Conservation (phyloP, 768 basidiomycete genomes). For the Daedaleopsis nitida region DNA sequence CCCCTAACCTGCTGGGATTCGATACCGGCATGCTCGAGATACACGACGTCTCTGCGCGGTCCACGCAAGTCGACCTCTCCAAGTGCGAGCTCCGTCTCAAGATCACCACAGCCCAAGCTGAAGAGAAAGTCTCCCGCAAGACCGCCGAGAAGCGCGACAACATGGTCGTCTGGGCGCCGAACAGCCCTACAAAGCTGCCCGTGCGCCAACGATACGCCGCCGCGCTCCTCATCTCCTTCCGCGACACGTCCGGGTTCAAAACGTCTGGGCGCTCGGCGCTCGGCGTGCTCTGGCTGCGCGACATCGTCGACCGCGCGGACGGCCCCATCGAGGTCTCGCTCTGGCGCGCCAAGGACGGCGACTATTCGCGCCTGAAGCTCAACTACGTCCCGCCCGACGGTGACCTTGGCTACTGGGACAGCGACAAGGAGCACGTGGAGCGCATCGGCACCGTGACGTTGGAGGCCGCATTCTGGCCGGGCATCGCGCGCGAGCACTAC, state of each 20-base stretch:
- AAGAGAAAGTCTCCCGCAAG: conserved; percentile 43
- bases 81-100: conserved; percentile 45
- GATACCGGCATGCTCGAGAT: conserved; percentile 70
- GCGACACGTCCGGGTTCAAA: conserved; percentile 37
- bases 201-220: conserved; percentile 51
- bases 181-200: conserved; percentile 45
- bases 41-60: conserved; percentile 32
- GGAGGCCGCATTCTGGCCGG: conserved; percentile 31
- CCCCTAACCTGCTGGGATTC: conserved; percentile 62
- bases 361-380: conserved; percentile 33
- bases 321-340: conserved; percentile 48
- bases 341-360: conserved; percentile 29
- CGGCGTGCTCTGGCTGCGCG: conserved; percentile 56
- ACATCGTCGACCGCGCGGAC: conserved; percentile 52
- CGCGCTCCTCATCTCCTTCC: conserved; percentile 47
- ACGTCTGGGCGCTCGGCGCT: conserved; percentile 33
- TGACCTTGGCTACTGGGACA: conserved; percentile 30
- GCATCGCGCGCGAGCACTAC: conserved; percentile 29
- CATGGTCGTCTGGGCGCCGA: conserved; percentile 32
- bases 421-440: conserved; percentile 27
- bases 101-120: conserved; percentile 42
- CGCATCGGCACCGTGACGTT: conserved; percentile 30
- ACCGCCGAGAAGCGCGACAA: conserved; percentile 36
- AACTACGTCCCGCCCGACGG: conserved; percentile 36
- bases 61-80: conserved; percentile 36